A percentile compares a stretch with the other conserved stretches of the same genome.
Evolutionary conservation across 2,329 filamentous ascomycete species (phyloP).

Genomic region (Aspergillus neotritici): DNA sequence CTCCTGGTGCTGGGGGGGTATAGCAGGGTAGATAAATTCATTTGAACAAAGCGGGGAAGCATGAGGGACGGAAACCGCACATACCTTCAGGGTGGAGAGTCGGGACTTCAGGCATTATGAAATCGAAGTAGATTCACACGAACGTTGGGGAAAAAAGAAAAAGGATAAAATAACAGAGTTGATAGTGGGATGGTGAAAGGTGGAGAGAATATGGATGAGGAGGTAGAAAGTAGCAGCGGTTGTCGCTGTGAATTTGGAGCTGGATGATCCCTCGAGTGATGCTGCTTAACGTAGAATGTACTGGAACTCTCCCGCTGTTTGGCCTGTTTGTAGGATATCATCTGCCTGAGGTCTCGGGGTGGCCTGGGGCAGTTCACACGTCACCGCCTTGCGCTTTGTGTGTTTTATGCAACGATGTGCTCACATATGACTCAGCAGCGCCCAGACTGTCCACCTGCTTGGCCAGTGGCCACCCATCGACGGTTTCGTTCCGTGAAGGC

Average conservation of each 20-base stretch:
- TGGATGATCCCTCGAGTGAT: conserved; percentile 8
- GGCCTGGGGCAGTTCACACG: conserved; percentile 10
- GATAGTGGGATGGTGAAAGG: conserved; percentile 2
- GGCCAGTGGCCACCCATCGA: no score
- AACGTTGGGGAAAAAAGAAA: conserved; percentile 6
- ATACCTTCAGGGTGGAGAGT: conserved; percentile 45
- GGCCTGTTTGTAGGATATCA: conserved; percentile 25
- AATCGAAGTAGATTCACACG: conserved; percentile 6
- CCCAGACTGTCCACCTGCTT: no score
- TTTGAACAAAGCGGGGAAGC: conserved; percentile 26
- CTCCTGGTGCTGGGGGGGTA: not conserved
- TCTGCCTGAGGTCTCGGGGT: conserved; percentile 17
- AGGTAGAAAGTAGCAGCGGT: conserved; percentile 9
- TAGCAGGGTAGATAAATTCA: not conserved
- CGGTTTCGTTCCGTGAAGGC: not conserved
- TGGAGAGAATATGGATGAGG: conserved; percentile 2
- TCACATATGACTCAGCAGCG: no score
- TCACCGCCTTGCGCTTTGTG: conserved; percentile 1
- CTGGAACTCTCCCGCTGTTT: conserved; percentile 37
- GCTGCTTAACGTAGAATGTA: conserved; percentile 31
- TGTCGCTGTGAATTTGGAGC: conserved; percentile 8
- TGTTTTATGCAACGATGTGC: no score
- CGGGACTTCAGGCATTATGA: conserved; percentile 24
- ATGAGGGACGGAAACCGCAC: conserved; percentile 21
- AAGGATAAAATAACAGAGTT: not conserved